phyloP scores from a whole-genome alignment of 495 filamentous ascomycete species.

The Tuber melanosporum region DNA sequence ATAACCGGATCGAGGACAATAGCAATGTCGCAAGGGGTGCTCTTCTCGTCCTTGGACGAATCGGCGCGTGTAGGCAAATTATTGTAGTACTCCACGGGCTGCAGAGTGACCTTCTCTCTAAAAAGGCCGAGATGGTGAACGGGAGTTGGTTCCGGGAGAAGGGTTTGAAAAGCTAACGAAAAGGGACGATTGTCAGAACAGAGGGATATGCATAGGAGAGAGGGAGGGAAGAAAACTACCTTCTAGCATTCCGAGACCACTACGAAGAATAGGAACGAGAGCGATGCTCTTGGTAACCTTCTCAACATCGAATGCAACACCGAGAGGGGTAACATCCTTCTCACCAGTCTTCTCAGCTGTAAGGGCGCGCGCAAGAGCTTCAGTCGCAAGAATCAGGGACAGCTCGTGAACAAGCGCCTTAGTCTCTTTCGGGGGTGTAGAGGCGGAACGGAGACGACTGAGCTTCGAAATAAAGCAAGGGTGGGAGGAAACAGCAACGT shows the following conservation, averaged over 20 bases:
- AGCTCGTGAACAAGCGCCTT: constrained; percentile 81
- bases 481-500: constrained; percentile 77
- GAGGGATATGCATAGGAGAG: background rate
- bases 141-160: constrained; percentile 73
- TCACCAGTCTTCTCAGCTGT: constrained; percentile 29
- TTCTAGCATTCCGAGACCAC: constrained; percentile 83
- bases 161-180: constrained; percentile 61
- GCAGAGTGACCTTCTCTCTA: constrained; percentile 74
- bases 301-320: constrained; percentile 59
- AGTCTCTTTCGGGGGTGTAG: constrained; percentile 65
- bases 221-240: constrained; percentile 48
- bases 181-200: background rate
- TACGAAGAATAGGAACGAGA: constrained; percentile 86
- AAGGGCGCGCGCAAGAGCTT: constrained; percentile 68
- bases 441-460: constrained; percentile 71
- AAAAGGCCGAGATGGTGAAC: constrained; percentile 92
- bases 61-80: constrained; percentile 74
- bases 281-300: constrained; percentile 56
- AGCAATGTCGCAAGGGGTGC: constrained; percentile 53
- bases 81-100: constrained; percentile 96
- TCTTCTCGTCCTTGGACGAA: constrained; percentile 44
- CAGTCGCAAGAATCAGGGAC: constrained; percentile 69
- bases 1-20: constrained; percentile 89
- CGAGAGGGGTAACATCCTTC: constrained; percentile 71
- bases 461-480: constrained; percentile 85